Conservation (phyloP, 768 basidiomycete genomes). For the Fibroporia radiculosa region DNA sequence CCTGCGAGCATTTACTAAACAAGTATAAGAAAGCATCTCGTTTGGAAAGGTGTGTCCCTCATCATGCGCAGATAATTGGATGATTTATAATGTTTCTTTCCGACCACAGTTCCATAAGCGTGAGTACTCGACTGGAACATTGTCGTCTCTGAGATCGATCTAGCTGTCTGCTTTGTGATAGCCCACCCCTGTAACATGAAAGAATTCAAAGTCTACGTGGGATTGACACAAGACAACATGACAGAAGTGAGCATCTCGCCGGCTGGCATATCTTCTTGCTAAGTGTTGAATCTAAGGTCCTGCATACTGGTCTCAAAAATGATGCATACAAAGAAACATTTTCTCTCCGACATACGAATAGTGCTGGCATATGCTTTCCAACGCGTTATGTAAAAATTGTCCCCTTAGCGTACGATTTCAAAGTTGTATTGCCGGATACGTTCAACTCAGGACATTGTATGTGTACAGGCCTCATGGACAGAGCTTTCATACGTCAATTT, state of each 20-base stretch:
- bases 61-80: constrained; percentile 9
- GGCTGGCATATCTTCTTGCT: neutral
- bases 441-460: neutral
- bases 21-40: constrained; percentile 51
- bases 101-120: constrained; percentile 29
- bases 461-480: constrained; percentile 53
- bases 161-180: no score
- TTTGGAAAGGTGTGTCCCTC: constrained; percentile 63
- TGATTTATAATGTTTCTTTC: neutral
- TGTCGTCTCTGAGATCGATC: no score
- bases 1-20: constrained; percentile 2
- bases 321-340: constrained; percentile 60
- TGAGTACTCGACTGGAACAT: constrained; percentile 11
- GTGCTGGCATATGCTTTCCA: constrained; percentile 49
- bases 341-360: constrained; percentile 46
- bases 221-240: constrained; percentile 57
- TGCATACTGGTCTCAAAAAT: constrained; percentile 59
- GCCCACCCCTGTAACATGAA: constrained; percentile 84
- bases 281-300: constrained; percentile 20
- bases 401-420: constrained; percentile 55
- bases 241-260: constrained; percentile 32
- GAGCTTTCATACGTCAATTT: constrained; percentile 74
- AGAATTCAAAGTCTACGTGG: constrained; percentile 69
- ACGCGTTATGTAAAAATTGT: constrained; percentile 68
- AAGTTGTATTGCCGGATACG: neutral